phyloP scores from a whole-genome alignment of 768 basidiomycete genomes.

The Dacryopinax spathularia region DNA sequence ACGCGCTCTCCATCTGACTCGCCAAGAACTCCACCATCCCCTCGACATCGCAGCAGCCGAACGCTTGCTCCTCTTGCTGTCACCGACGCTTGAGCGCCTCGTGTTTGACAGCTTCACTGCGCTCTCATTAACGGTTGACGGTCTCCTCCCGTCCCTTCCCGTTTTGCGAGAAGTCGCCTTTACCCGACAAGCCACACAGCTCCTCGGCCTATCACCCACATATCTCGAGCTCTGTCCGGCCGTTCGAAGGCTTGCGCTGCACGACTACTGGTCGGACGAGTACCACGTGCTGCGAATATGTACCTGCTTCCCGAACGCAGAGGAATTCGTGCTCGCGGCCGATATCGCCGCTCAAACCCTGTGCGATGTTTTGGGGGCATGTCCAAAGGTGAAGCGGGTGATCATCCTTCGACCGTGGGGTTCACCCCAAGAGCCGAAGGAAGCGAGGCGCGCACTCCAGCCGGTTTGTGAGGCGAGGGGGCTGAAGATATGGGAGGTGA shows the following conservation, averaged over 20 bases:
- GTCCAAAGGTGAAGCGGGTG: background rate
- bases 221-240: background rate
- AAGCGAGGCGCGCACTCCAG: too few relatives aligned
- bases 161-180: background rate
- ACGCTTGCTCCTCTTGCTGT: background rate
- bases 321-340: background rate
- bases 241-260: background rate
- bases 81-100: background rate
- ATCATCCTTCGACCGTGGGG: background rate
- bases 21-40: background rate
- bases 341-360: background rate
- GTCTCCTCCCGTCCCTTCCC: background rate
- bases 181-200: background rate
- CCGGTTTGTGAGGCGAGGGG: too few relatives aligned
- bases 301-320: background rate
- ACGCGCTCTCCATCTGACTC: background rate
- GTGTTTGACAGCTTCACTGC: background rate
- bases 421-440: too few relatives aligned
- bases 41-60: background rate
- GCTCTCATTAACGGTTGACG: background rate
- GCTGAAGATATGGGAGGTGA: too few relatives aligned
- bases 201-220: background rate
- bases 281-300: background rate
- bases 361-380: background rate
- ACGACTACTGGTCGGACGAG: background rate